Base-by-base conservation (phyloP, 164 flowering plant species). In the Dillenia turbinata region DNA sequence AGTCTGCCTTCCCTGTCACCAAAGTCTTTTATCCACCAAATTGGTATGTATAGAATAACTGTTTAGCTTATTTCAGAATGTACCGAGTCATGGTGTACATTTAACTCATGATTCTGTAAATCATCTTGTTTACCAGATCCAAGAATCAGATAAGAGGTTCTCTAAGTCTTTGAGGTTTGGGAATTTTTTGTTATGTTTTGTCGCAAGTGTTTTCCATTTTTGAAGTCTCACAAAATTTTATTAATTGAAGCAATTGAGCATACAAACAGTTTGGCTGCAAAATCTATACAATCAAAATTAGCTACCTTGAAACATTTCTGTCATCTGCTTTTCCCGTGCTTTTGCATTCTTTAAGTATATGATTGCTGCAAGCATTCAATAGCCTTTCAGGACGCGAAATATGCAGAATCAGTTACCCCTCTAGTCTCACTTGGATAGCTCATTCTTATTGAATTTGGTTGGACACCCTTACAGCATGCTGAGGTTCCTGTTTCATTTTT, bases 1-100 rank as follows among this genome's bases (percentile, higher is more conserved):
- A 44, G 51, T 79, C 24, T 81, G 80, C 67, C 85, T 77, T 67
- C 82, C 85, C 16, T 74, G 84, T 77, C 87, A 85, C 64, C 65
- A 24, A 22, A n/a, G 57, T 64, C 71, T 83, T 47, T 58, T 85
- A 63, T 76, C 85, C 8, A 44, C 68, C 62, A 76, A 77, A 44
- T 59, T 86, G 80, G 78, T 85, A 69, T 88, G 92, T 91, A 83
- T 89, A n/a, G 90, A 88, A 67, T 71, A 89, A 10, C 60, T 81
- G 61, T 82, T 88, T 79, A 70, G 63, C 24, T 61, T 90, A 47
- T 76, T 86, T 61, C 87, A 86, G 62, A 84, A 73, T 54, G 78
- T 83, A 47, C 71, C 88, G 72, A 81, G 81, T 78, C 77, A 75
- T 62, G 75, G 81, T 70, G 75, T 85, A 63, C 66, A 64, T 60